Evolutionary conservation across 2,329 filamentous ascomycete species (phyloP).

Genomic region (Zasmidium angulare): DNA sequence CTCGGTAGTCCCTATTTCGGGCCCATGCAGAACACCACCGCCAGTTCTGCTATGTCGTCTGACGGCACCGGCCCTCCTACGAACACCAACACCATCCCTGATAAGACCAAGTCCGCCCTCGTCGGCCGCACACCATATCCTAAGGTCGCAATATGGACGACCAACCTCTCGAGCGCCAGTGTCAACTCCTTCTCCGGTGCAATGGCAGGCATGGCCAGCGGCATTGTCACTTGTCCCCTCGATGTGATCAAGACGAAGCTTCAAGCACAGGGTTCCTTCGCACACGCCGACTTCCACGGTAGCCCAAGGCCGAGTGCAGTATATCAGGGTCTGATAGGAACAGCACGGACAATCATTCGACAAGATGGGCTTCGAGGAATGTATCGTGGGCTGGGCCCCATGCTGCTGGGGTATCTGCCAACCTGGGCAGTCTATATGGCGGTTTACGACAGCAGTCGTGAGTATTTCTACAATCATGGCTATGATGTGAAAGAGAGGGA

Average conservation of each 20-base stretch:
- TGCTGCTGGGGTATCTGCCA: slow-evolving; percentile 91
- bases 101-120: slow-evolving; percentile 13
- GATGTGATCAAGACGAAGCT: slow-evolving; percentile 99
- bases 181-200: slow-evolving; percentile 86
- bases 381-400: slow-evolving; percentile 90
- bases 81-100: slow-evolving; percentile 11
- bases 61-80: slow-evolving; percentile 31
- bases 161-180: slow-evolving; percentile 54
- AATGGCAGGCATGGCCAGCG: slow-evolving; percentile 85
- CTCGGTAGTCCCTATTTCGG: slow-evolving; percentile 30
- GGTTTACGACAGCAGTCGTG: slow-evolving; percentile 88
- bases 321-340: slow-evolving; percentile 86
- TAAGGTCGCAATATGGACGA: slow-evolving; percentile 40
- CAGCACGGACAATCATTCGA: slow-evolving; percentile 77
- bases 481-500: slow-evolving; percentile 49
- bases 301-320: slow-evolving; percentile 52
- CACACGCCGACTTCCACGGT: slow-evolving; percentile 37
- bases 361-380: slow-evolving; percentile 87
- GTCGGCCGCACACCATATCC: slow-evolving; percentile 29
- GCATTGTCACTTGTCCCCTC: slow-evolving; percentile 91
- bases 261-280: slow-evolving; percentile 88
- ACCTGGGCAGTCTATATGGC: slow-evolving; percentile 99
- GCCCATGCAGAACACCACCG: slow-evolving; percentile 31
- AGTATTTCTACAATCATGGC: slow-evolving; percentile 63
- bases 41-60: slow-evolving; percentile 29